A percentile compares a stretch with the other conserved stretches of the same genome.
Evolutionary conservation across 1,284 basidiomycete genomes (phyloP).

Genomic region (Thecaphora thlaspeos): DNA sequence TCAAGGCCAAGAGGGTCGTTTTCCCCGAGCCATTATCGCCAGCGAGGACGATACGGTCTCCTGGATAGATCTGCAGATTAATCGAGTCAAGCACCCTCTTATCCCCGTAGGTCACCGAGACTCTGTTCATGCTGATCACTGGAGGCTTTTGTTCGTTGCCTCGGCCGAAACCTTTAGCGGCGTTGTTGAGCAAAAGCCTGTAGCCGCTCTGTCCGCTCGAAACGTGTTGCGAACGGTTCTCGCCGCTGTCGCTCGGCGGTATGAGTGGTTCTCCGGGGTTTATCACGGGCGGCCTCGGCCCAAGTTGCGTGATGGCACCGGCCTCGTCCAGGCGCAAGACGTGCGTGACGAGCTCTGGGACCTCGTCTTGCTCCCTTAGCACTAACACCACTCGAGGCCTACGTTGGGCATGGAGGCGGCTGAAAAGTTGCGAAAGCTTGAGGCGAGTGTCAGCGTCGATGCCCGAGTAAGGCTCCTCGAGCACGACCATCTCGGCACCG

Average conservation of each 20-base stretch:
- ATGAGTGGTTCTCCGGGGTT: no score
- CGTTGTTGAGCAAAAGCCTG: slow-evolving; percentile 8
- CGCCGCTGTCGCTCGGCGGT: neutral
- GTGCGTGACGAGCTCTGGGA: slow-evolving; percentile 81
- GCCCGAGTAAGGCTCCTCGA: slow-evolving; percentile 44
- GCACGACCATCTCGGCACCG: slow-evolving; percentile 64
- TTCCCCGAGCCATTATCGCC: slow-evolving; percentile 73
- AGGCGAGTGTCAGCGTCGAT: slow-evolving; percentile 24
- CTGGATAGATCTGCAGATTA: slow-evolving; percentile 30
- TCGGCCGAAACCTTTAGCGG: slow-evolving; percentile 8
- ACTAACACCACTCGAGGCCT: slow-evolving; percentile 70
- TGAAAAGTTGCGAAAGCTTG: slow-evolving; percentile 59
- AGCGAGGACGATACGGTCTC: slow-evolving; percentile 30
- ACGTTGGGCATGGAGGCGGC: slow-evolving; percentile 63
- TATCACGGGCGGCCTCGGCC: no score
- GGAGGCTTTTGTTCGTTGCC: slow-evolving; percentile 53
- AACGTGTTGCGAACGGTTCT: neutral
- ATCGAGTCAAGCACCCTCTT: slow-evolving; percentile 62
- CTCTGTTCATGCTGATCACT: slow-evolving; percentile 67
- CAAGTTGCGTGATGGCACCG: slow-evolving; percentile 61
- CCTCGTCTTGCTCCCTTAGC: slow-evolving; percentile 73
- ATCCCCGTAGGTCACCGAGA: slow-evolving; percentile 72
- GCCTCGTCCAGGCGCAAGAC: slow-evolving; percentile 66
- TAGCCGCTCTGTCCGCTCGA: slow-evolving; percentile 12
- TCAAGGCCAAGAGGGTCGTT: slow-evolving; percentile 85